These are phyloP conservation scores for Lepidium aucheri DNA, from an alignment of 345 rosid genomes.

Conservation along the genomic window DNA sequence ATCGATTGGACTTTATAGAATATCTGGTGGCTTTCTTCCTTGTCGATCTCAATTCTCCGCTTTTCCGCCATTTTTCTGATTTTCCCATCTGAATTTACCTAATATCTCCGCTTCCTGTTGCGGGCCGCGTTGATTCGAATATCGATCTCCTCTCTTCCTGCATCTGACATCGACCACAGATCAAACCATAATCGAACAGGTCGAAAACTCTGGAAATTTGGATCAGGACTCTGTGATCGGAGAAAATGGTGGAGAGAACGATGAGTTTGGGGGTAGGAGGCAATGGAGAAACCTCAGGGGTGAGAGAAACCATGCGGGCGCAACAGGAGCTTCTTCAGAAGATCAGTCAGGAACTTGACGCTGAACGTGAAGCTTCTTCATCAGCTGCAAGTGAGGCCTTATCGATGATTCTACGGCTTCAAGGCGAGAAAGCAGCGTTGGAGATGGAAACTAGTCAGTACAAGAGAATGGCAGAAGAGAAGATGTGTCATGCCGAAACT, in stretches of 20 bases:
- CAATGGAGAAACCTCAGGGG: conserved; percentile 28
- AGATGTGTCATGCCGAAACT: conserved; percentile 70
- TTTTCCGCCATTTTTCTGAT: background rate
- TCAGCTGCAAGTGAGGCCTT: conserved; percentile 75
- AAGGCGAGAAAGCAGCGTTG: conserved; percentile 68
- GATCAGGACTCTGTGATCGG: background rate
- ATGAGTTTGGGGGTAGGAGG: conserved; percentile 29
- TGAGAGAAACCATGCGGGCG: conserved; percentile 51
- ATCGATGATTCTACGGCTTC: conserved; percentile 80
- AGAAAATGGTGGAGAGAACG: conserved; percentile 38
- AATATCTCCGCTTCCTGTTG: background rate
- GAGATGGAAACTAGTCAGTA: conserved; percentile 89
- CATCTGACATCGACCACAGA: background rate
- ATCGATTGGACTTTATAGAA: background rate
- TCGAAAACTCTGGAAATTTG: background rate
- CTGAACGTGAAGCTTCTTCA: conserved; percentile 76
- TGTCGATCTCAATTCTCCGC: conserved; percentile 7
- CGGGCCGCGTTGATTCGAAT: background rate
- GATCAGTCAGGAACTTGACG: conserved; percentile 59
- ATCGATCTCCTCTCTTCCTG: background rate
- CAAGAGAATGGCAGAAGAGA: conserved; percentile 81
- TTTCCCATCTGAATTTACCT: background rate
- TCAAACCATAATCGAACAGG: background rate
- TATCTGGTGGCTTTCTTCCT: conserved; percentile 1
- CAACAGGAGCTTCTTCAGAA: conserved; percentile 83